These are phyloP conservation scores for Fonsecaea monophora DNA, from an alignment of 2,329 filamentous ascomycete species.

Conservation along the genomic window DNA sequence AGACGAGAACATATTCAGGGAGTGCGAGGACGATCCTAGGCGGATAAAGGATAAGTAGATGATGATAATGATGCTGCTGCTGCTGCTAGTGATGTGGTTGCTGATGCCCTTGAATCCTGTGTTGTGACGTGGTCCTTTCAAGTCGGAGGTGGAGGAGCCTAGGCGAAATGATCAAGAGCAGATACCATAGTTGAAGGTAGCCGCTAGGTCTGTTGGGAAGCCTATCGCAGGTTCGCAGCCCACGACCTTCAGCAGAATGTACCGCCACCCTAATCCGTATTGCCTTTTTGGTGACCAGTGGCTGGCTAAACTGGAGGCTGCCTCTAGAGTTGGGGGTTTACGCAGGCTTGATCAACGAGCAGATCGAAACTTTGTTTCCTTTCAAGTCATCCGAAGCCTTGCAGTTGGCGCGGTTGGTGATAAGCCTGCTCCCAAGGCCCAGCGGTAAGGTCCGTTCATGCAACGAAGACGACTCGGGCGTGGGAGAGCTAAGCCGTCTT, in stretches of 20 bases:
- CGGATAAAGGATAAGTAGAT: constrained; percentile 6
- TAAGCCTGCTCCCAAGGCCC: constrained; percentile 10
- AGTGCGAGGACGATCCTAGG: background rate
- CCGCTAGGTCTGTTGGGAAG: background rate
- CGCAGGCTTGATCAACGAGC: background rate
- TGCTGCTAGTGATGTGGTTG: background rate
- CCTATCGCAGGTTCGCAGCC: background rate
- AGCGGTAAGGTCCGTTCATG: background rate
- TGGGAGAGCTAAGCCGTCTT: constrained; percentile 7
- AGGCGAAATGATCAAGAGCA: background rate
- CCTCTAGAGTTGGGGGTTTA: background rate
- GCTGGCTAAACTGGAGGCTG: background rate
- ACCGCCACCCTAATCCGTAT: background rate
- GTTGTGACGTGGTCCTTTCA: background rate
- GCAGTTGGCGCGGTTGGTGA: constrained; percentile 18
- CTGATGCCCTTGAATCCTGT: background rate
- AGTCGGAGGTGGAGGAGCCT: background rate
- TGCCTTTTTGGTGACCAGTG: background rate
- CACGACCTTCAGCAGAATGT: background rate
- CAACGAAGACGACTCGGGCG: background rate
- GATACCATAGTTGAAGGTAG: background rate
- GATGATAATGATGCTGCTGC: background rate
- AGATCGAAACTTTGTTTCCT: background rate
- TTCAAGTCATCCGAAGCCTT: constrained; percentile 21
- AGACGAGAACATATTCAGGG: constrained; percentile 58